Conservation (phyloP, 352 stramenopile genomes). For the Phytopythium boreale region DNA sequence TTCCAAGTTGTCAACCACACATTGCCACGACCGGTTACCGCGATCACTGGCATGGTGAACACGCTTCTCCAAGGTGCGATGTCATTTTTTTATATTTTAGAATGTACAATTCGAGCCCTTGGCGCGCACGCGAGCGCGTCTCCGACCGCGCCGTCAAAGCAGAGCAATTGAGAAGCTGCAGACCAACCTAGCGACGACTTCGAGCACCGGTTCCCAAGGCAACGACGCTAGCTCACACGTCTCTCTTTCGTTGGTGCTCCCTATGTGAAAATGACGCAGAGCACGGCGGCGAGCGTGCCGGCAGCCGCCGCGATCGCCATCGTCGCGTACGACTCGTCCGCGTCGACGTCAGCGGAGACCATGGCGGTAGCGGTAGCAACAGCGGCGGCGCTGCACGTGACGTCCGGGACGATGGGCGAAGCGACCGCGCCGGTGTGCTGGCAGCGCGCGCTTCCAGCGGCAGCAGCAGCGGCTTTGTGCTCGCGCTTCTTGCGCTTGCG, state of each 20-base stretch:
- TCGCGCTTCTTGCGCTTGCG: conserved; percentile 40
- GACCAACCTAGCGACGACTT: neutral
- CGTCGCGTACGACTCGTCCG: conserved; percentile 29
- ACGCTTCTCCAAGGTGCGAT: neutral
- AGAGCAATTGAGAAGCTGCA: neutral
- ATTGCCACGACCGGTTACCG: neutral
- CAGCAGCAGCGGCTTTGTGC: conserved; percentile 14
- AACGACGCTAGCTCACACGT: neutral
- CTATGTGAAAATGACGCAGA: conserved; percentile 62
- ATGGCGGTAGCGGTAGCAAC: conserved; percentile 1
- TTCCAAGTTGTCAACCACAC: neutral
- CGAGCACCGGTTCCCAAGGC: neutral
- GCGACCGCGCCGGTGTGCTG: neutral
- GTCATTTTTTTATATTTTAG: conserved; percentile 6
- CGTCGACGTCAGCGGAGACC: neutral
- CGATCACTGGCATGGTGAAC: neutral
- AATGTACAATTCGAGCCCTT: conserved; percentile 6
- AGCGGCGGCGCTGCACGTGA: conserved; percentile 9
- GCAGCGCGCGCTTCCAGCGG: neutral
- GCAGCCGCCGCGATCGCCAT: conserved; percentile 55
- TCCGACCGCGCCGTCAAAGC: neutral
- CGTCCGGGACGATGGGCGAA: neutral
- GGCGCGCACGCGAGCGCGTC: neutral
- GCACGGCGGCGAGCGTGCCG: conserved; percentile 49
- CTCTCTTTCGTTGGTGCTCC: neutral